Base-by-base conservation (phyloP, 176 grass and related monocot genomes). In the Chloris gayana region DNA sequence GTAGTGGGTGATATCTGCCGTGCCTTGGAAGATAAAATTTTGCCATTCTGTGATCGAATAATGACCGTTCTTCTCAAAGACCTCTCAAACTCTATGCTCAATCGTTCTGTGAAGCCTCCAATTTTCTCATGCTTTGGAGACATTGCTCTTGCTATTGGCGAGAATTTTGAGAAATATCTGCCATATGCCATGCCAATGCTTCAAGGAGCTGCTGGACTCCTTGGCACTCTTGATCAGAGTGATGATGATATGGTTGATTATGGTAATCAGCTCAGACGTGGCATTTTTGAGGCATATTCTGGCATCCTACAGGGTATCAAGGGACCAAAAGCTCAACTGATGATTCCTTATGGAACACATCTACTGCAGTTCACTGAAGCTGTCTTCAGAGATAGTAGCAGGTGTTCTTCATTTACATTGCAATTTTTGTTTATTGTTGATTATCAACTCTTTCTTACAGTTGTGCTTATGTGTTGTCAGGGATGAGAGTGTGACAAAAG, bases 91-190 rank as follows among this genome's bases (percentile, higher is more conserved):
- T 69, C 91, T n/a, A 83, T 84, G 91, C 91, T 97, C 25, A 86
- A 93, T 78, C 84, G 91, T 15, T 97, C 91, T 64, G 89, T 97
- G 2, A 97, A 93, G 71, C 88, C 94, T 68, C 86, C 91, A 0
- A 91, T 97, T 84, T 97, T 93, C 74, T 93, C 94, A 41, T 89
- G 91, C 82, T 93, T 91, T 86, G 94, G 91, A 66, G 94, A 97
- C 58, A 91, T 91, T 42, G 94, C 89, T 79, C 94, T 97, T 86
- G 91, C 94, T n/a, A 90, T 97, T 13, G 91, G 94, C 57, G 91
- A 88, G 18, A 86, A 90, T 80, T 97, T 97, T 82, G 91, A 94
- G 64, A 97, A 97, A 71, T 97, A 97, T 41, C 69, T 97, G 26
- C 76, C 89, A n/a, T 97, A 94, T 85, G 85, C 83, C 10, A 86